Evolutionary conservation across 1,139 yeast species (phyloP), one percentile per base, ranked within the genome.

Genomic region (Lodderomyces metapsilosis): DNA sequence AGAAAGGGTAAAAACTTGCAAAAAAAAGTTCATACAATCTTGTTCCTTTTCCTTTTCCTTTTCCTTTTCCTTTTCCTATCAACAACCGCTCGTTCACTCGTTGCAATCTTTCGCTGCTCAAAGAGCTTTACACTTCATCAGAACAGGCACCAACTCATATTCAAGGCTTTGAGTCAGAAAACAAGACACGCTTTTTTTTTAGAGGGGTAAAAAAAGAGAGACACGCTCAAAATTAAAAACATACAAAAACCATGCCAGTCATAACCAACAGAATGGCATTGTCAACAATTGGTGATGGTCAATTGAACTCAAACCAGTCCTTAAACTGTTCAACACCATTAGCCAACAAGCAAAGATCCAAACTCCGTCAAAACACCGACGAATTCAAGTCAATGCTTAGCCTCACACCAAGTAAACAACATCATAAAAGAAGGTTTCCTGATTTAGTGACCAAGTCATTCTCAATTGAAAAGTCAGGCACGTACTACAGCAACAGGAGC

Each of bases 241-340:
- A 30, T 24, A n/a, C n/a, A n/a, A n/a, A n/a, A n/a, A n/a, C n/a
- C 32, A 49, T 49, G 52, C 45, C 52, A 9, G 32, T 52, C 32
- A 40, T 57, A 24, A 48, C 63, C 32, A 48, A 59, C 44, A 56
- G 72, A 50, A 55, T 64, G 31, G 71, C 71, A 27, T 64, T 68
- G 52, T 71, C 71, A 7, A 67, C 72, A 30, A 56, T 67, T 44
- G 60, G 54, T 45, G 66, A 61, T 44, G 53, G 62, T 22, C 56
- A 57, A 40, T 56, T 64, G 47, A 66, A 67, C 50, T 41, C 50
- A n/a, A 28, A 28, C 32, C 32, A 15, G 18, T 28, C 32, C 11
- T 28, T 28, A 15, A 28, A 16, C 18, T 28, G 18, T 9, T 27
- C 41, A 25, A 28, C 38, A 52, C 55, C 43, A 46, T 27, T 32